Conservation (phyloP, 2,329 filamentous ascomycete genomes). For the Coleophoma cylindrospora region DNA sequence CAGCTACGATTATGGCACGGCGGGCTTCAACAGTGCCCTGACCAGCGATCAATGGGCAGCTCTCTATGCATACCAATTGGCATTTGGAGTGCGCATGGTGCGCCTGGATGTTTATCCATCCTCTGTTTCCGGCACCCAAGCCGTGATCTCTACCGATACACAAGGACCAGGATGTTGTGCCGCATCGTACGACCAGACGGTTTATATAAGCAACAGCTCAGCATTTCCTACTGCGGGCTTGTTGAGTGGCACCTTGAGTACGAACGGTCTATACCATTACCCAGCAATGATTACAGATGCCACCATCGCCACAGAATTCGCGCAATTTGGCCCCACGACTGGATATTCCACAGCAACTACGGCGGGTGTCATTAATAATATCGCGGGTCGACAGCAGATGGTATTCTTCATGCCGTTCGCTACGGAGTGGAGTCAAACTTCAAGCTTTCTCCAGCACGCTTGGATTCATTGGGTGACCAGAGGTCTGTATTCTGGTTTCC, state of each 20-base stretch:
- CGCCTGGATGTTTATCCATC: slow-evolving; percentile 52
- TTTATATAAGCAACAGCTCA: slow-evolving; percentile 48
- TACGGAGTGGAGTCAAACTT: slow-evolving; percentile 39
- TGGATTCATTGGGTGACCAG: slow-evolving; percentile 59
- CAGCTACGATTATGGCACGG: slow-evolving; percentile 39
- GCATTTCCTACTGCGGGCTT: slow-evolving; percentile 50
- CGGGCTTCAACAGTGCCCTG: slow-evolving; percentile 28
- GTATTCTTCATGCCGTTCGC: slow-evolving; percentile 52
- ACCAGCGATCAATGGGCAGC: slow-evolving; percentile 50
- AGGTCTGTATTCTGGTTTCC: slow-evolving; percentile 37
- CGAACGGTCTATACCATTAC: slow-evolving; percentile 51
- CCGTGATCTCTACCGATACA: neutral
- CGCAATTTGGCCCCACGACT: slow-evolving; percentile 42
- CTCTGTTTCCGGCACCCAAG: slow-evolving; percentile 36
- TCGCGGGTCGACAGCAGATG: slow-evolving; percentile 54
- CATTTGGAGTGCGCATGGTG: slow-evolving; percentile 56
- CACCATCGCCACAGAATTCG: slow-evolving; percentile 47
- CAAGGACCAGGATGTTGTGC: slow-evolving; percentile 38
- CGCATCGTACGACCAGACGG: slow-evolving; percentile 35
- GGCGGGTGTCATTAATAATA: slow-evolving; percentile 56
- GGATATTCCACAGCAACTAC: slow-evolving; percentile 33
- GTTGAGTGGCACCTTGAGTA: slow-evolving; percentile 38
- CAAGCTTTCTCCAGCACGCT: slow-evolving; percentile 54
- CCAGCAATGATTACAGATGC: slow-evolving; percentile 49
- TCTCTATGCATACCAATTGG: slow-evolving; percentile 51